These are phyloP conservation scores for Naganishia vaughanmartiniae DNA, from an alignment of 768 basidiomycete genomes.

Conservation along the genomic window DNA sequence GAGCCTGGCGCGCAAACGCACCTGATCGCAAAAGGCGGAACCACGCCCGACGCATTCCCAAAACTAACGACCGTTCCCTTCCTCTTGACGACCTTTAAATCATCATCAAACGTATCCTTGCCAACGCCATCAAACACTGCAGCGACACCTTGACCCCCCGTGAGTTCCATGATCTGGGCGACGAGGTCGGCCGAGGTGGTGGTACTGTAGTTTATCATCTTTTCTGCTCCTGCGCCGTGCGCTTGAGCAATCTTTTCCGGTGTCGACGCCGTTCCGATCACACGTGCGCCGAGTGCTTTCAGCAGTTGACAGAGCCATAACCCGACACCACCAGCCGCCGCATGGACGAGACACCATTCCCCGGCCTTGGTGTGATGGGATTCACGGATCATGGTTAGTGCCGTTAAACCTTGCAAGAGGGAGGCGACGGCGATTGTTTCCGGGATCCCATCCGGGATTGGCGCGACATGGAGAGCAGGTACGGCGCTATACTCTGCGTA, in stretches of 20 bases:
- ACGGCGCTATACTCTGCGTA: constrained; percentile 72
- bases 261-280: constrained; percentile 90
- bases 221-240: constrained; percentile 67
- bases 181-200: constrained; percentile 18
- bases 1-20: no score
- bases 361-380: constrained; percentile 72
- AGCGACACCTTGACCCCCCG: constrained; percentile 58
- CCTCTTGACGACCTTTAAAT: constrained; percentile 75
- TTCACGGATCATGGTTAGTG: constrained; percentile 73
- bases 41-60: constrained; percentile 81
- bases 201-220: constrained; percentile 26
- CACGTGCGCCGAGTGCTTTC: constrained; percentile 63
- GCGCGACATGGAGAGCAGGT: constrained; percentile 63
- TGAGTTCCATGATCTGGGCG: constrained; percentile 37
- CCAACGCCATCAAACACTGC: constrained; percentile 95
- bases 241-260: constrained; percentile 78
- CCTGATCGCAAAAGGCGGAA: constrained; percentile 31
- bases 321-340: constrained; percentile 85
- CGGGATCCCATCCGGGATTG: constrained; percentile 65
- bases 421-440: constrained; percentile 66
- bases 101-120: constrained; percentile 82
- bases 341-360: constrained; percentile 79
- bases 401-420: constrained; percentile 72
- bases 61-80: constrained; percentile 88
- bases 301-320: constrained; percentile 53